Base-by-base conservation (phyloP, 163 green algal genomes). In the Coccomyxa subellipsoidea region DNA sequence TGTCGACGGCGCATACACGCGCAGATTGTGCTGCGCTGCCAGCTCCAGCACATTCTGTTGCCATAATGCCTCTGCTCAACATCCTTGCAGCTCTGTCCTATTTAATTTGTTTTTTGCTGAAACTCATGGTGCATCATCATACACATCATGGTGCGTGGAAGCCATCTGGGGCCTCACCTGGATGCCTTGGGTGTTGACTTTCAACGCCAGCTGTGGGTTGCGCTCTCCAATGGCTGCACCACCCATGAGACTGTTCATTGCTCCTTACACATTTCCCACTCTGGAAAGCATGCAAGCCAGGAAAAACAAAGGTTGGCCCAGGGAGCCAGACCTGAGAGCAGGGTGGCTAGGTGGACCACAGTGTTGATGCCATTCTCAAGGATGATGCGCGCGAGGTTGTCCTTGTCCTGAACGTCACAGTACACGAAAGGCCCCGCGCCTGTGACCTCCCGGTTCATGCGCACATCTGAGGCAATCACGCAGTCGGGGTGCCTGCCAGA, bases 291-390 rank as follows among this genome's bases (percentile, higher is more conserved):
- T n/a, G n/a, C n/a, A n/a, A n/a, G n/a, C n/a, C n/a, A n/a, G n/a
- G n/a, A n/a, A n/a, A n/a, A n/a, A n/a, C n/a, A n/a, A n/a, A n/a
- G n/a, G n/a, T n/a, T n/a, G n/a, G n/a, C n/a, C n/a, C n/a, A n/a
- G n/a, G n/a, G n/a, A n/a, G n/a, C 8, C 72, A 10, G 2, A 79
- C 72, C 72, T 23, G 72, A 79, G n/a, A 79, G 89, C 53, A 95
- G 85, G 7, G 89, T 91, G 53, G 92, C 92, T 2, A 95, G 83
- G 82, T 95, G 92, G 7, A 95, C 77, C 8, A 95, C 82, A 73
- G 91, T 71, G 29, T 86, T 90, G 77, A 92, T 80, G 39, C 89
- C 87, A 35, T 93, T 86, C 82, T 95, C 90, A 34, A 92, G 81
- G 29, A 91, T 86, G 73, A 95, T 87, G 35, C 88, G 84, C 25